phyloP scores from a whole-genome alignment of 345 rosid genomes.

The Gossypium turneri region DNA sequence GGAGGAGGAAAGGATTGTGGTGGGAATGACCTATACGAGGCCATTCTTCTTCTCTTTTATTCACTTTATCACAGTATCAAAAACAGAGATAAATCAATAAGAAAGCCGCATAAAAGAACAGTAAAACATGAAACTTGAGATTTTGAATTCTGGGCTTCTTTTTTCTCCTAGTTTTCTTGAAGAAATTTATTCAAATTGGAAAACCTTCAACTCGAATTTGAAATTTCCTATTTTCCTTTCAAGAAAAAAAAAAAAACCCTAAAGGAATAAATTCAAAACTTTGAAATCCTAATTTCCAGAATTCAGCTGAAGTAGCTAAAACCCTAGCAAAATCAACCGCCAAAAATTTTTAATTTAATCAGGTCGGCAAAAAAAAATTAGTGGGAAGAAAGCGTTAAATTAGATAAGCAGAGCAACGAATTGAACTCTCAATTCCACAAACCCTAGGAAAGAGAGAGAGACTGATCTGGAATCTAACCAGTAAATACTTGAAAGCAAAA shows the following conservation, averaged over 20 bases:
- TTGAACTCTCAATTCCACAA: background rate
- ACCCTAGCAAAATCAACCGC: slow-evolving; percentile 6
- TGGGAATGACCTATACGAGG: slow-evolving; percentile 47
- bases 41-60: slow-evolving; percentile 24
- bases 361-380: background rate
- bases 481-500: background rate
- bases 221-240: background rate
- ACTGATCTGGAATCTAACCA: background rate
- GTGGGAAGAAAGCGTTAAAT: background rate
- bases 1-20: slow-evolving; percentile 43
- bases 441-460: slow-evolving; percentile 5
- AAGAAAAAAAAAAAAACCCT: background rate
- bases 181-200: background rate
- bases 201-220: background rate
- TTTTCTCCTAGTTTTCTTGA: background rate
- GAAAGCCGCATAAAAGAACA: background rate
- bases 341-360: background rate
- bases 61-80: slow-evolving; percentile 3
- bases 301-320: background rate
- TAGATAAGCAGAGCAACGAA: background rate
- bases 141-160: slow-evolving; percentile 6
- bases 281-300: background rate
- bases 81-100: slow-evolving; percentile 5
- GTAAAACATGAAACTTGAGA: background rate
- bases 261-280: background rate